Percentiles rank a stretch among this genome's conserved stretches.
Conservation (phyloP, 768 basidiomycete species). For the Phanerodontia chrysosporium region DNA sequence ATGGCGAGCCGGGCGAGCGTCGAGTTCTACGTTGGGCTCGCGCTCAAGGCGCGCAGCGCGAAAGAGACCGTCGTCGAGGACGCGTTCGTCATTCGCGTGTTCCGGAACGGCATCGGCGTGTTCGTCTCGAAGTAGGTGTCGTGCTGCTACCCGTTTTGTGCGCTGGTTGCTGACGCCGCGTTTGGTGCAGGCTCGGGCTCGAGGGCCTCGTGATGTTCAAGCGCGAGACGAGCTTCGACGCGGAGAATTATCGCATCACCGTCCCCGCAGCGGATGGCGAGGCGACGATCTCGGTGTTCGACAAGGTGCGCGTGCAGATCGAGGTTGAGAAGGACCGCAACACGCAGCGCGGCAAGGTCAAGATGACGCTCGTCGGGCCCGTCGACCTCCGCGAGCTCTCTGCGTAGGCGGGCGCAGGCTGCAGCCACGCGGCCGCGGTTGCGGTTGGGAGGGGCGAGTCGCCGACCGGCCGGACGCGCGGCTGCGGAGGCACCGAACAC, state of each 20-base stretch:
- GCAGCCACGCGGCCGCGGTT: too few species aligned
- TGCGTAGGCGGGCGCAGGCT: too few species aligned
- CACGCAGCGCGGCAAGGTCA: conserved; percentile 86
- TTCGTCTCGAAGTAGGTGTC: conserved; percentile 84
- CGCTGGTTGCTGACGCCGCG: not conserved
- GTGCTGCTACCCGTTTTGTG: not conserved
- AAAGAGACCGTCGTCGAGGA: conserved; percentile 60
- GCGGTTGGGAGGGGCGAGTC: too few species aligned
- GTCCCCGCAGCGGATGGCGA: conserved; percentile 41
- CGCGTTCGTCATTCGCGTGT: conserved; percentile 90
- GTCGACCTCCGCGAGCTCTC: conserved; percentile 35
- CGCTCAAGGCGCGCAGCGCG: conserved; percentile 68
- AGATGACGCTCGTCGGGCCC: conserved; percentile 72
- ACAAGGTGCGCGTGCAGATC: conserved; percentile 88
- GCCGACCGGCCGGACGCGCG: too few species aligned
- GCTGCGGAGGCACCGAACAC: too few species aligned
- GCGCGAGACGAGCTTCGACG: conserved; percentile 82
- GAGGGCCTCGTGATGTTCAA: conserved; percentile 96
- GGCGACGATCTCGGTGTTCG: conserved; percentile 79
- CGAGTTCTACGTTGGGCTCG: conserved; percentile 95
- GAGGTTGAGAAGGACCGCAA: conserved; percentile 93
- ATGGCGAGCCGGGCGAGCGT: conserved; percentile 96
- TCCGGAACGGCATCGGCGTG: conserved; percentile 94
- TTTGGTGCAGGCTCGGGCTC: conserved; percentile 67
- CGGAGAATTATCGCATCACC: conserved; percentile 83